phyloP scores from a whole-genome alignment of 2,329 filamentous ascomycete species.

The Diplodia intermedia region DNA sequence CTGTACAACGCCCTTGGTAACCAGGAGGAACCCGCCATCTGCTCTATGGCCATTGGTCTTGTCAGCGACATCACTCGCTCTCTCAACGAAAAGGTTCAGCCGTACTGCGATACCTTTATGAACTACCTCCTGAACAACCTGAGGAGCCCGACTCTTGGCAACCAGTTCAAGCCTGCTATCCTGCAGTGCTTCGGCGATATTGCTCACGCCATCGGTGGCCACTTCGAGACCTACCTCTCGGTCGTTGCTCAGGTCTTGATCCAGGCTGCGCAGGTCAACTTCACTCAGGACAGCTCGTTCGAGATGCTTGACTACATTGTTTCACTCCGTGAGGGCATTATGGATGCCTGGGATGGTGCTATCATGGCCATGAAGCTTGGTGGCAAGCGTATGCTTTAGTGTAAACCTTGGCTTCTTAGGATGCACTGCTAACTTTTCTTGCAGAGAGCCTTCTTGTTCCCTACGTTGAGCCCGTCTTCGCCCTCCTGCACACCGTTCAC shows the following conservation, averaged over 20 bases:
- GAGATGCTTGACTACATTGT: conserved; percentile 98
- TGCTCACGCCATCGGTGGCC: conserved; percentile 87
- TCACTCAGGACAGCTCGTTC: conserved; percentile 79
- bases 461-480: conserved; percentile 85
- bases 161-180: conserved; percentile 98
- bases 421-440: not conserved
- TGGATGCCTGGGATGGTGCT: conserved; percentile 98
- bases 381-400: conserved; percentile 60
- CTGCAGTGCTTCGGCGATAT: conserved; percentile 98
- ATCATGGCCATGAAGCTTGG: conserved; percentile 91
- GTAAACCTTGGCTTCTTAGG: not conserved
- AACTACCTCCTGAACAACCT: conserved; percentile 95
- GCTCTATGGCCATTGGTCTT: conserved; percentile 95
- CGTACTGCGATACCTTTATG: conserved; percentile 97
- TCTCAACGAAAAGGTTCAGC: conserved; percentile 86
- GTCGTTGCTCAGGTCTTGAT: conserved; percentile 94
- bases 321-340: conserved; percentile 93
- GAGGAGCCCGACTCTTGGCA: conserved; percentile 83
- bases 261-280: conserved; percentile 84
- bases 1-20: conserved; percentile 93
- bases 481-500: conserved; percentile 80
- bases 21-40: conserved; percentile 92
- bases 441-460: conserved; percentile 71
- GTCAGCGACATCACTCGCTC: conserved; percentile 96
- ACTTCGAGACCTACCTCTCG: conserved; percentile 90